Percentiles rank a stretch among this genome's conserved stretches.
Evolutionary conservation across 2,329 filamentous ascomycete genomes (phyloP).

Genomic region (Claviceps purpurea): DNA sequence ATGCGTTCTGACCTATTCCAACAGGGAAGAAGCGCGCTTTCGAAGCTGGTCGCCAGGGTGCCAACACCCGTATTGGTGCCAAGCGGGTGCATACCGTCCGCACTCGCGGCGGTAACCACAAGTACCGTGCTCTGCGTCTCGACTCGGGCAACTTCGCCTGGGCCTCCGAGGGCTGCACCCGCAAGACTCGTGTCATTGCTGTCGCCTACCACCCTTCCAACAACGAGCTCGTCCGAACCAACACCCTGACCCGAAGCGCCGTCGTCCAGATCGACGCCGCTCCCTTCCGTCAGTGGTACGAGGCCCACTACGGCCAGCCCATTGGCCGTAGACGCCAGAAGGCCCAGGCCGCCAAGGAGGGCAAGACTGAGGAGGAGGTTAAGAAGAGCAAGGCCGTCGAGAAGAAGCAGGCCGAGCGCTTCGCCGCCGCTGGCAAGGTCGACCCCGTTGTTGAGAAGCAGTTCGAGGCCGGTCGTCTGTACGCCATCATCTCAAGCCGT

Average conservation of each 20-base stretch:
- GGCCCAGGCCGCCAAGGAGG: slow-evolving; percentile 49
- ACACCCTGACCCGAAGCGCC: slow-evolving; percentile 98
- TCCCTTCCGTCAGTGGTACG: slow-evolving; percentile 99
- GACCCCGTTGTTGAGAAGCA: slow-evolving; percentile 89
- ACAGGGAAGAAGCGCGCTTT: slow-evolving; percentile 93
- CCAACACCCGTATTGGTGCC: slow-evolving; percentile 96
- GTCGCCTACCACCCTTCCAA: slow-evolving; percentile 99
- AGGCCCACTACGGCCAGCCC: slow-evolving; percentile 93
- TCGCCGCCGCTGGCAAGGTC: slow-evolving; percentile 78
- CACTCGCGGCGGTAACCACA: slow-evolving; percentile 97
- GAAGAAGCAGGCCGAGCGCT: slow-evolving; percentile 90
- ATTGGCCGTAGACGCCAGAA: slow-evolving; percentile 85
- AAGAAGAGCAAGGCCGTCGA: slow-evolving; percentile 95
- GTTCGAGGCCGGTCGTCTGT: slow-evolving; percentile 98
- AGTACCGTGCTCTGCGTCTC: slow-evolving; percentile 98
- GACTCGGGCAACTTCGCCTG: slow-evolving; percentile 99
- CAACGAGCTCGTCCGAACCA: slow-evolving; percentile 99
- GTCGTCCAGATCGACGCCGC: slow-evolving; percentile 98
- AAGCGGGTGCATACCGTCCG: slow-evolving; percentile 96
- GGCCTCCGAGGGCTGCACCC: slow-evolving; percentile 94
- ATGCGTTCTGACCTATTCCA: slow-evolving; percentile 65
- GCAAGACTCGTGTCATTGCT: slow-evolving; percentile 98
- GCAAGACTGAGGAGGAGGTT: slow-evolving; percentile 51
- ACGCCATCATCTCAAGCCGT: slow-evolving; percentile 81
- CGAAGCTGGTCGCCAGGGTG: slow-evolving; percentile 98